Percentiles rank a stretch among this genome's conserved stretches.
Evolutionary conservation across 495 filamentous ascomycete species (phyloP).

Genomic region (Neurospora sp.): DNA sequence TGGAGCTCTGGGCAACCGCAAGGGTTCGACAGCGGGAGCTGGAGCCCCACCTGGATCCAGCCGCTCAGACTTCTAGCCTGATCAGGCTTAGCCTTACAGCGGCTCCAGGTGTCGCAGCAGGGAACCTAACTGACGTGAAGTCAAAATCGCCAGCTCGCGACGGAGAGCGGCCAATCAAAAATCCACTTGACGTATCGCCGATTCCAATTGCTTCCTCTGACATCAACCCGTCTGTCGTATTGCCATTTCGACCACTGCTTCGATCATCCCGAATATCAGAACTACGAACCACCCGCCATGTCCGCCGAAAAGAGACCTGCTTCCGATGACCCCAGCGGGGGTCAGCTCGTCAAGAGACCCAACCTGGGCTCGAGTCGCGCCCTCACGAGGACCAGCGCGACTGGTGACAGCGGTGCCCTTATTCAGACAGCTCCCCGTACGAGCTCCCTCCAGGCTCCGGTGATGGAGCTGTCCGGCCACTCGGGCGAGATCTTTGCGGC

Average conservation of each 20-base stretch:
- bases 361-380: slow-evolving; percentile 59
- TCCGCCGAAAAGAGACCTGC: slow-evolving; percentile 85
- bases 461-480: slow-evolving; percentile 87
- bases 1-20: not conserved
- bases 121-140: not conserved
- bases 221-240: not conserved
- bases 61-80: not conserved
- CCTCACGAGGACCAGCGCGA: slow-evolving; percentile 55
- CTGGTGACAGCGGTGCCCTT: slow-evolving; percentile 57
- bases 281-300: slow-evolving; percentile 39
- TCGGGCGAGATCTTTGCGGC: slow-evolving; percentile 80
- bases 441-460: slow-evolving; percentile 77
- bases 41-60: not conserved
- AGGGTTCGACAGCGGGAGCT: not conserved
- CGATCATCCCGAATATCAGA: not conserved
- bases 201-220: not conserved
- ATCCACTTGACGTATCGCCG: slow-evolving; percentile 9
- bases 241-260: not conserved
- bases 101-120: not conserved
- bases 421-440: slow-evolving; percentile 73
- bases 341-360: slow-evolving; percentile 83
- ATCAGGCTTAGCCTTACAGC: not conserved
- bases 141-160: not conserved
- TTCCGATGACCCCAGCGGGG: slow-evolving; percentile 64
- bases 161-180: slow-evolving; percentile 24